Evolutionary conservation across 768 basidiomycete species (phyloP), one percentile per base, ranked within the genome.

Genomic region (Cyathus striatus): DNA sequence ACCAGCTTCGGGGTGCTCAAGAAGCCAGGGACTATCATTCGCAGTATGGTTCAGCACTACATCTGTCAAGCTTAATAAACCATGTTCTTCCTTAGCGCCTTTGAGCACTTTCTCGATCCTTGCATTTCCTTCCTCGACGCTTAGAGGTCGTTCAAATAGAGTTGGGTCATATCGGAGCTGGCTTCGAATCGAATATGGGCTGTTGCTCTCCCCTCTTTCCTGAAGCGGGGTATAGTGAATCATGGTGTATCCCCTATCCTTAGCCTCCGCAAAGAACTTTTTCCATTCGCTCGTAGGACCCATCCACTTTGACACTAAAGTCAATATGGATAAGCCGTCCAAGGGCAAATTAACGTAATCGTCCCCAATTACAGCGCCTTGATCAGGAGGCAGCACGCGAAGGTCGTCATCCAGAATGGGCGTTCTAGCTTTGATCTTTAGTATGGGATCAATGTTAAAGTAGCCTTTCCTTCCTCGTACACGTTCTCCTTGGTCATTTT

Each of bases 291-390:
- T 61, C 25, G 90, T 63, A 1, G 85, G 75, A 2, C 94, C 95
- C 90, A 97, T 96, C 96, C 96, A 99, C 61, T 99, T 99, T 1
- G 93, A 95, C 35, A 99, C 83, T 27, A 95, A 73, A 4, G 90
- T 93, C 43, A 98, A 69, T 55, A 98, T 84, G 24, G 86, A 79
- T 6, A 99, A 73, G 13, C 89, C 92, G 58, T 96, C 87, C 33
- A 97, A 74, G 1, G 92, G 86, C 14, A 98, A 68, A 51, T 87
- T 73, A 49, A 87, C 70, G 38, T 66, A 60, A 39, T 79, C 66
- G 6, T 75, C 60, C 36, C 68, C 55, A 45, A 89, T 58, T 16
- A 63, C 75, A 5, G 83, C 86, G 13, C 74, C 72, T 16, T 73
- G 61, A 6, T 63, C 57, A 16, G 78, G 68, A 5, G 78, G 64